These are phyloP conservation scores for Huiozyma naganishii DNA, from an alignment of 805 yeast genomes.

Conservation along the genomic window DNA sequence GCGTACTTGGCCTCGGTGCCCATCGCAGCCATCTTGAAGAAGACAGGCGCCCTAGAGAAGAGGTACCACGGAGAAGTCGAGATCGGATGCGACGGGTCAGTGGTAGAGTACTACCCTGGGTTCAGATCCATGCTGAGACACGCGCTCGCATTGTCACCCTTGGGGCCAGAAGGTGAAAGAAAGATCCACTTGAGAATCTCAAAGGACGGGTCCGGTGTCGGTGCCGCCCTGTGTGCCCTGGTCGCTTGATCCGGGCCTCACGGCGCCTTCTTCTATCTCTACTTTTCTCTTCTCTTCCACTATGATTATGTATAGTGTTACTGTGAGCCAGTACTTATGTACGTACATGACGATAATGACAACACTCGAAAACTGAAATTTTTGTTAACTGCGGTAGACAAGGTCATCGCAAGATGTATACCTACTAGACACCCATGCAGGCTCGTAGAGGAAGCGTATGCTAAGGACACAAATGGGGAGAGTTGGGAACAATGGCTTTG, in stretches of 20 bases:
- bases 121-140: slow-evolving; percentile 71
- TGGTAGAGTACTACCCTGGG: slow-evolving; percentile 87
- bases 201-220: slow-evolving; percentile 94
- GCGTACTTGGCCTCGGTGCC: slow-evolving; percentile 86
- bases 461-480: no score
- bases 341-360: no score
- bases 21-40: slow-evolving; percentile 65
- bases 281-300: not conserved
- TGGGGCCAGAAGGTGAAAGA: slow-evolving; percentile 67
- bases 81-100: slow-evolving; percentile 92
- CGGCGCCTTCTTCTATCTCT: not conserved
- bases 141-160: slow-evolving; percentile 57
- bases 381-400: not conserved
- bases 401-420: not conserved
- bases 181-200: slow-evolving; percentile 71
- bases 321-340: no score
- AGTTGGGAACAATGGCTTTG: not conserved
- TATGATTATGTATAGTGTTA: no score
- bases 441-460: not conserved
- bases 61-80: slow-evolving; percentile 65
- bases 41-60: slow-evolving; percentile 52
- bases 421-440: not conserved
- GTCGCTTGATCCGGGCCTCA: slow-evolving; percentile 16
- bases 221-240: slow-evolving; percentile 88
- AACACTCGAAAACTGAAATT: not conserved